Percentiles rank a stretch among this genome's conserved stretches.
phyloP scores from a whole-genome alignment of 805 yeast genomes.

The Metschnikowia cerradonensis region DNA sequence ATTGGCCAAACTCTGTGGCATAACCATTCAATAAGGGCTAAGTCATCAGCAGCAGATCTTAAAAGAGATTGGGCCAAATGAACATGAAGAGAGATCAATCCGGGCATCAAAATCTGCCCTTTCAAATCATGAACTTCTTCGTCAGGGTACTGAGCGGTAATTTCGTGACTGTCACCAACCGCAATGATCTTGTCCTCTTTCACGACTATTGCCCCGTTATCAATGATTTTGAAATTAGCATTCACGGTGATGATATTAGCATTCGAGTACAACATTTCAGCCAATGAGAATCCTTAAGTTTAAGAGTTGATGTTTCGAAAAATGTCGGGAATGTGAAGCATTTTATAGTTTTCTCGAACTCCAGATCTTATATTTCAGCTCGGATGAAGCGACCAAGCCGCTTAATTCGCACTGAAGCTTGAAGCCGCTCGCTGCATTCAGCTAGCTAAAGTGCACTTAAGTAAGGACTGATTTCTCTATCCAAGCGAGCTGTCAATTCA shows the following conservation, averaged over 20 bases:
- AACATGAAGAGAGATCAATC: slow-evolving; percentile 14
- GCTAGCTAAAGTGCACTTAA: background rate
- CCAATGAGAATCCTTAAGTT: background rate
- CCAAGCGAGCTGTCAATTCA: background rate
- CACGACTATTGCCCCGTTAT: slow-evolving; percentile 13
- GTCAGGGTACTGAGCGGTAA: slow-evolving; percentile 2
- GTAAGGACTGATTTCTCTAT: background rate
- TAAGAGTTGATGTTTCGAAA: background rate
- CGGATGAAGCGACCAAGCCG: background rate
- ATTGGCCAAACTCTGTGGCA: slow-evolving; percentile 14
- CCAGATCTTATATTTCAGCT: background rate
- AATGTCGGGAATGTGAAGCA: background rate
- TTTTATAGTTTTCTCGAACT: background rate
- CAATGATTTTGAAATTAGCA: slow-evolving; percentile 10
- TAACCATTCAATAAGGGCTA: slow-evolving; percentile 15
- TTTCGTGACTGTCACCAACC: slow-evolving; percentile 6
- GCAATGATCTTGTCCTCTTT: slow-evolving; percentile 10
- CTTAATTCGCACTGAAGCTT: background rate
- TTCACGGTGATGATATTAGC: slow-evolving; percentile 14
- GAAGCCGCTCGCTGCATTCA: background rate
- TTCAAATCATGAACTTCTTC: slow-evolving; percentile 6
- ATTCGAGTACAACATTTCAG: slow-evolving; percentile 9
- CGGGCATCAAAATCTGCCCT: slow-evolving; percentile 14
- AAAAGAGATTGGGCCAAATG: slow-evolving; percentile 15
- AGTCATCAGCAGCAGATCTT: slow-evolving; percentile 14